Conservation (phyloP, 768 basidiomycete genomes). For the Tylopilus felleus region DNA sequence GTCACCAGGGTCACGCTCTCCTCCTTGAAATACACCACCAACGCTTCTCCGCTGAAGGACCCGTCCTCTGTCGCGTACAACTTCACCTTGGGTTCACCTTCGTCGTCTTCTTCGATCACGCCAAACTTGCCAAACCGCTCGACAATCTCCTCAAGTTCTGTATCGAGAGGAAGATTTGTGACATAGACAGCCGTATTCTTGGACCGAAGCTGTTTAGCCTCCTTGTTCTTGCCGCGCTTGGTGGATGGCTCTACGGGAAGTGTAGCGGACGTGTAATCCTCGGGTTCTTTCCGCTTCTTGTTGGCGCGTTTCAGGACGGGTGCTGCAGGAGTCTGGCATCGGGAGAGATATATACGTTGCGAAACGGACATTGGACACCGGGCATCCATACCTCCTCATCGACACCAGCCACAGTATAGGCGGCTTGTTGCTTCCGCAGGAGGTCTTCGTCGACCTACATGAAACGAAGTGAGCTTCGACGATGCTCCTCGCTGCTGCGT, state of each 20-base stretch:
- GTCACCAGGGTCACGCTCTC: slow-evolving; percentile 87
- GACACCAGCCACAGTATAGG: slow-evolving; percentile 88
- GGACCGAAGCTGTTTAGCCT: slow-evolving; percentile 53
- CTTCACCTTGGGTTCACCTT: slow-evolving; percentile 93
- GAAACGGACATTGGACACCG: slow-evolving; percentile 18
- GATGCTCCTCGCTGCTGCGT: neutral
- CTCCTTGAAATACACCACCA: slow-evolving; percentile 97
- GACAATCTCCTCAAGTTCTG: slow-evolving; percentile 71
- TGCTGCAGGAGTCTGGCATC: slow-evolving; percentile 73
- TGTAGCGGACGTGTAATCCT: slow-evolving; percentile 65
- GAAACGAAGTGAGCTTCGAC: neutral
- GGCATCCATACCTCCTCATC: slow-evolving; percentile 78
- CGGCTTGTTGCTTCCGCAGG: slow-evolving; percentile 87
- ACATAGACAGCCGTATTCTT: slow-evolving; percentile 95
- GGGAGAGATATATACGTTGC: slow-evolving; percentile 21
- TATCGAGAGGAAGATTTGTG: slow-evolving; percentile 73
- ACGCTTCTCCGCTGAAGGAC: slow-evolving; percentile 87
- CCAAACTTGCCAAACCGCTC: slow-evolving; percentile 90
- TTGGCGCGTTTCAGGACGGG: slow-evolving; percentile 77
- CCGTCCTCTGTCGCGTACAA: slow-evolving; percentile 90
- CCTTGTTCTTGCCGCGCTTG: slow-evolving; percentile 66
- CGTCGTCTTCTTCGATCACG: slow-evolving; percentile 87
- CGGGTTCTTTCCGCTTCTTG: slow-evolving; percentile 75
- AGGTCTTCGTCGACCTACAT: slow-evolving; percentile 83
- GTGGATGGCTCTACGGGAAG: slow-evolving; percentile 49